Evolutionary conservation across 148 eudicot genomes (phyloP).

Genomic region (Persicaria tinctoria): DNA sequence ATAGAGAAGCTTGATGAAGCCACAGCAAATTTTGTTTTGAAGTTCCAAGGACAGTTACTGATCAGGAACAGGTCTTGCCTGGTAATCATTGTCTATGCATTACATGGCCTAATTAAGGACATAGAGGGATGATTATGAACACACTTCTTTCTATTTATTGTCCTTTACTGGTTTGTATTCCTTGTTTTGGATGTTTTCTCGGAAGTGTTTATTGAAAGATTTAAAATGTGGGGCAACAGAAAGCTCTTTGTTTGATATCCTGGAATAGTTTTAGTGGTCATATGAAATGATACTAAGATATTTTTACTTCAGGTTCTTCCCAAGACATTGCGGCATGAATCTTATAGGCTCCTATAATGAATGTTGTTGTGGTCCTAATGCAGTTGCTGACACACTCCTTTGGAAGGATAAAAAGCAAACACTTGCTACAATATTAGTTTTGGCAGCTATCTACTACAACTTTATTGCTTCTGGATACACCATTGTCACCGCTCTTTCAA

Average conservation of each 20-base stretch:
- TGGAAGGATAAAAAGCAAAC: conserved; percentile 72
- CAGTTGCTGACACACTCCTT: conserved; percentile 85
- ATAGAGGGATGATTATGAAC: not conserved
- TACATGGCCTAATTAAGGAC: not conserved
- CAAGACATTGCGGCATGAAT: not conserved
- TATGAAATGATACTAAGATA: not conserved
- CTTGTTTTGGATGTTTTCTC: not conserved
- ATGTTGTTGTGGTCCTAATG: conserved; percentile 15
- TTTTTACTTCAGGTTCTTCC: not conserved
- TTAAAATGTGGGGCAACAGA: not conserved
- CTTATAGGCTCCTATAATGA: conserved; percentile 29
- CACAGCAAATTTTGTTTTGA: not conserved
- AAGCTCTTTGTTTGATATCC: not conserved
- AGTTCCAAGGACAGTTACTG: not conserved
- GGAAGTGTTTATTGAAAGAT: not conserved
- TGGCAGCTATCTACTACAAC: conserved; percentile 61
- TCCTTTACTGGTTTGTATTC: not conserved
- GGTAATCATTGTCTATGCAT: not conserved
- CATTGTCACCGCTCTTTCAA: conserved; percentile 51
- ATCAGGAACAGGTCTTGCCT: not conserved
- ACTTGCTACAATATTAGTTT: conserved; percentile 30
- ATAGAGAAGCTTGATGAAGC: not conserved
- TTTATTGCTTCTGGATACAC: conserved; percentile 65
- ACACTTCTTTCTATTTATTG: not conserved
- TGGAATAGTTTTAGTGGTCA: not conserved